These are phyloP conservation scores for Lentinula edodes DNA, from an alignment of 768 basidiomycete genomes.

Conservation along the genomic window DNA sequence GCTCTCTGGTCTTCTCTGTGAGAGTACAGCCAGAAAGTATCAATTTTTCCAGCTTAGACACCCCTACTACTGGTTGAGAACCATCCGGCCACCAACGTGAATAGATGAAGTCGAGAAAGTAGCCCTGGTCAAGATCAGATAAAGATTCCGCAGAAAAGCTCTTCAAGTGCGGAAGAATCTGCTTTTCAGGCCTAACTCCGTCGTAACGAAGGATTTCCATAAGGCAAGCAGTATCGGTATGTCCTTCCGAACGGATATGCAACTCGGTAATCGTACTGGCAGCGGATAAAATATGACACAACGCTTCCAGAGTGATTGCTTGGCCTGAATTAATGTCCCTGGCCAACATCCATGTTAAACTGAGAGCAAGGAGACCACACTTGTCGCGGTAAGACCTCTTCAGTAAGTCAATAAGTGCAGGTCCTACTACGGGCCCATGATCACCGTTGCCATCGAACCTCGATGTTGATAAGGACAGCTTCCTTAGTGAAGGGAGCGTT, in stretches of 20 bases:
- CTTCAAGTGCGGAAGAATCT: not conserved
- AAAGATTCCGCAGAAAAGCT: not conserved
- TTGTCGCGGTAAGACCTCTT: not conserved
- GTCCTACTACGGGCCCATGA: not conserved
- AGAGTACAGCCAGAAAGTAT: not conserved
- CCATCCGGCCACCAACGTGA: not conserved
- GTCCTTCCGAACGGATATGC: not conserved
- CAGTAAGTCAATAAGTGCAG: not conserved
- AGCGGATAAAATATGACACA: not conserved
- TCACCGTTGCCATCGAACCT: not conserved
- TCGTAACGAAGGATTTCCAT: not conserved
- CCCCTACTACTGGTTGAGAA: not conserved
- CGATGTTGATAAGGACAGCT: not conserved
- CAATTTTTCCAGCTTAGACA: not conserved
- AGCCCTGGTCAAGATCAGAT: not conserved
- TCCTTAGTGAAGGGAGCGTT: not conserved
- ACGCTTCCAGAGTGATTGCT: not conserved
- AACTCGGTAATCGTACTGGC: not conserved
- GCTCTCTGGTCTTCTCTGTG: not conserved
- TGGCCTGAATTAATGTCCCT: too few relatives aligned
- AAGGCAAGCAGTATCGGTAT: not conserved
- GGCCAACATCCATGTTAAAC: not conserved
- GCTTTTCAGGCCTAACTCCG: not conserved
- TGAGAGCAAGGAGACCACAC: not conserved
- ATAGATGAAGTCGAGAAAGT: not conserved